Evolutionary conservation across 805 yeast species (phyloP).

Genomic region (Myxozyma melibiosi): DNA sequence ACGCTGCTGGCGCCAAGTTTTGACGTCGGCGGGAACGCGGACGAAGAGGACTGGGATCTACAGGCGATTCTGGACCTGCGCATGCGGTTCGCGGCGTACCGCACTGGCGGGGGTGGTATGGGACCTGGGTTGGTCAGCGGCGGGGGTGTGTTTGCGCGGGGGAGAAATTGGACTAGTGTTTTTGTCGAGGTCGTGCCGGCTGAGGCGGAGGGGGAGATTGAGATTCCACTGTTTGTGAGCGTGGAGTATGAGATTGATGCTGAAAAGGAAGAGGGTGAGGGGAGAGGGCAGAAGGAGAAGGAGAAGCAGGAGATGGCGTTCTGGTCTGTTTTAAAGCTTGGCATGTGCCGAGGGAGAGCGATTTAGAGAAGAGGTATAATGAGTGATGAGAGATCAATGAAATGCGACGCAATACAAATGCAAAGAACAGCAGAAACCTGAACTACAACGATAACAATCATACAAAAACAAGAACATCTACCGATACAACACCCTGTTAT

Average conservation of each 20-base stretch:
- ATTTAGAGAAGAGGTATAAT: no score
- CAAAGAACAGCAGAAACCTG: not conserved
- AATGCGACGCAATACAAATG: not conserved
- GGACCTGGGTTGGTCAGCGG: no score
- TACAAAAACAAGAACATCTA: not conserved
- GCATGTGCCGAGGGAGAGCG: no score
- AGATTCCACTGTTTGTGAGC: slow-evolving; percentile 28
- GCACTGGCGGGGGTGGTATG: not conserved
- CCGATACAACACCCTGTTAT: not conserved
- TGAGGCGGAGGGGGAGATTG: slow-evolving; percentile 10
- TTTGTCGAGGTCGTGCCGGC: slow-evolving; percentile 25
- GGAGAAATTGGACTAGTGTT: slow-evolving; percentile 30
- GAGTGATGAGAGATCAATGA: no score
- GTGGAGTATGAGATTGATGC: slow-evolving; percentile 23
- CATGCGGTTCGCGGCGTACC: slow-evolving; percentile 1
- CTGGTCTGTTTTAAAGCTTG: slow-evolving; percentile 18
- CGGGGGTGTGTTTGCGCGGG: slow-evolving; percentile 23
- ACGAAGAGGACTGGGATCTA: slow-evolving; percentile 31
- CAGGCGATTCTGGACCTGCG: slow-evolving; percentile 9
- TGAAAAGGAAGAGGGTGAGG: not conserved
- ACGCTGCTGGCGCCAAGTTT: slow-evolving; percentile 26
- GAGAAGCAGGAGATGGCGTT: slow-evolving; percentile 22
- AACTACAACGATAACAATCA: no score
- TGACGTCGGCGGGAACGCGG: slow-evolving; percentile 25
- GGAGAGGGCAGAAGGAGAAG: not conserved